Evolutionary conservation across 495 filamentous ascomycete species (phyloP), one percentile per base, ranked within the genome.

Genomic region (Xylaria bambusicola): DNA sequence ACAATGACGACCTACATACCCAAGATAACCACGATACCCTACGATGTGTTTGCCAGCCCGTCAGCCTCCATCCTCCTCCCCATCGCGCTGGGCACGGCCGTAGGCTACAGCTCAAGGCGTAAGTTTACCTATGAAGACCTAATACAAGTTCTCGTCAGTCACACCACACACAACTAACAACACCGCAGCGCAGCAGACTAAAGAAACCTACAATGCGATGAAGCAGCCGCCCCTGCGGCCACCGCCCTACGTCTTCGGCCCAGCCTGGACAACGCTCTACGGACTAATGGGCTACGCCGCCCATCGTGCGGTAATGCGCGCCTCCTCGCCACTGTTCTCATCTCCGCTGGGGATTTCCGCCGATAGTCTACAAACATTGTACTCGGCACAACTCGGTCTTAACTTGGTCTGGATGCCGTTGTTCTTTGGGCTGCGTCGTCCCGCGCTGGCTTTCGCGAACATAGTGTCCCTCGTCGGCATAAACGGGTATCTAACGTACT

Each of bases 341-440:
- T 51, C 65, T 27, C 53, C 71, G 31, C 60, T 74, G 12, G 64
- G 64, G 6, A 48, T 46, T 61, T 62, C 65, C 1, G 52, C 70
- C 9, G 68, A 70, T 40, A 54, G 53, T 10, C 61, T 69, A 44
- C 65, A 67, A 35, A 88, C 87, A 0, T 80, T 96, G 15, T 97
- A 96, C 77, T 88, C 87, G 6, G 83, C 87, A 45, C 93, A 97
- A 68, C 86, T 97, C 8, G 87, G 78, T 18, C 73, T 97, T 13
- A 97, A 97, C 70, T 75, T 94, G 18, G 70, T 88, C 47, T 98
- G 90, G 91, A 97, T 94, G 91, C 93, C 93, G 1, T 82, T 97
- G 8, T 98, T 97, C 80, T 97, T 96, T 68, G 80, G 82, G 0
- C 62, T 88, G 31, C 81, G 84, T 38, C 80, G 83, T 23, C 90